Evolutionary conservation across 257 asterid species (phyloP).

Genomic region (Gentiana macrophylla): DNA sequence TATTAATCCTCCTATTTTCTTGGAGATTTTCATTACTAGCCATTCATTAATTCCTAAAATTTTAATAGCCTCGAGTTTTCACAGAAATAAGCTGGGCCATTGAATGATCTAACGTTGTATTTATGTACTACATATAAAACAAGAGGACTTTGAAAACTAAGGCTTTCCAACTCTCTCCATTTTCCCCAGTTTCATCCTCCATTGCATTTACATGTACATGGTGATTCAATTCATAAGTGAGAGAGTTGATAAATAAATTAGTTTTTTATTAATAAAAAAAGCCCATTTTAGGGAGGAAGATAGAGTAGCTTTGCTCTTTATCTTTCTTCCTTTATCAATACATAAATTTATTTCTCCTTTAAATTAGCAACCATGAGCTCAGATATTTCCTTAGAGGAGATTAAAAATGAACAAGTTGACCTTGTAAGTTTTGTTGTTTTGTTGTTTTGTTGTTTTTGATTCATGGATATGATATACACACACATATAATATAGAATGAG

Average conservation of each 20-base stretch:
- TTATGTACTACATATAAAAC: too few species aligned
- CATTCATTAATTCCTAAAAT: not conserved
- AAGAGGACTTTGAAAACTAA: not conserved
- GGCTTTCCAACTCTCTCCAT: slow-evolving; percentile 3
- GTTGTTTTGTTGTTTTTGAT: not conserved
- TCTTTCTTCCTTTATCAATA: slow-evolving; percentile 27
- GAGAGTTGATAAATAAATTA: not conserved
- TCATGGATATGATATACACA: not conserved
- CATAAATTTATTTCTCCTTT: too few species aligned
- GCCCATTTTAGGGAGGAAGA: slow-evolving; percentile 17
- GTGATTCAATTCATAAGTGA: slow-evolving; percentile 11
- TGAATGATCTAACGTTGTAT: too few species aligned
- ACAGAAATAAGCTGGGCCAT: too few species aligned
- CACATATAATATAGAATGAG: too few species aligned
- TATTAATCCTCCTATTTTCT: not conserved
- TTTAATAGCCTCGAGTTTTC: too few species aligned
- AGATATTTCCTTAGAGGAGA: slow-evolving; percentile 36
- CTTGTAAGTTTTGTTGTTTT: slow-evolving; percentile 30
- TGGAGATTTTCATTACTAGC: not conserved
- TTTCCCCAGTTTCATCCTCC: not conserved
- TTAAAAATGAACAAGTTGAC: slow-evolving; percentile 52
- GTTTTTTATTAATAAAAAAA: too few species aligned
- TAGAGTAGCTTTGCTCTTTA: slow-evolving; percentile 25
- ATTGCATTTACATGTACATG: slow-evolving; percentile 10
- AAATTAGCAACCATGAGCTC: slow-evolving; percentile 30